Base-by-base conservation (phyloP, 768 basidiomycete species). In the Boletus pseudopeckii region DNA sequence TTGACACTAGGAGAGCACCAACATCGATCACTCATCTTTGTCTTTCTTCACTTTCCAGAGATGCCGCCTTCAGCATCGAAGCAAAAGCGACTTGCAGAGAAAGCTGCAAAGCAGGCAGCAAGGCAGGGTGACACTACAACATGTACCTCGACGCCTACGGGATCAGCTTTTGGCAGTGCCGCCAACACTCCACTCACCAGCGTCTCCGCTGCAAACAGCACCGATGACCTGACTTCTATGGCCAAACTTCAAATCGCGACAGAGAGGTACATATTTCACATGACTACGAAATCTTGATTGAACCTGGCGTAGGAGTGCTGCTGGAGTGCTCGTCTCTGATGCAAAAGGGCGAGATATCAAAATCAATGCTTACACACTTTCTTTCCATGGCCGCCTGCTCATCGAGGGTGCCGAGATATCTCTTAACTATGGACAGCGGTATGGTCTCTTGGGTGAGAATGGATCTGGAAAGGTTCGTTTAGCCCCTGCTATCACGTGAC, bases 371-470 rank as follows among this genome's bases (percentile, higher is more conserved):
- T 99, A 85, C 71, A 97, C 95, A 0, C 82, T 99, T 34, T 97
- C 94, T 3, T 99, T 98, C 82, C 97, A 99, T 64, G 97, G 97
- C 22, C 82, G 97, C 45, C 77, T 96, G 28, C 79, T 90, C 56
- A 78, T 90, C 52, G 84, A 86, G 54, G 67, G 67, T 43, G 78
- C 79, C 5, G 83, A 87, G 70, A 80, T 92, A 46, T 73, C 88
- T 4, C 84, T 92, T 57, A 92, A 92, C 69, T 92, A 94, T 61
- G 92, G 92, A 1, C 90, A 95, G 67, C 77, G 92, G 59, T 99
- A 99, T 65, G 97, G 97, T 71, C 78, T 99, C 32, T 77, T 99
- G 40, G 96, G 96, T 36, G 93, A 98, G 71, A 98, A 99, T 68
- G 96, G 96, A 32, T 95, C 91, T n/a, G 96, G 96, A 76, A 99